Evolutionary conservation across 2,329 filamentous ascomycete species (phyloP).

Genomic region (Beauveria bassiana): DNA sequence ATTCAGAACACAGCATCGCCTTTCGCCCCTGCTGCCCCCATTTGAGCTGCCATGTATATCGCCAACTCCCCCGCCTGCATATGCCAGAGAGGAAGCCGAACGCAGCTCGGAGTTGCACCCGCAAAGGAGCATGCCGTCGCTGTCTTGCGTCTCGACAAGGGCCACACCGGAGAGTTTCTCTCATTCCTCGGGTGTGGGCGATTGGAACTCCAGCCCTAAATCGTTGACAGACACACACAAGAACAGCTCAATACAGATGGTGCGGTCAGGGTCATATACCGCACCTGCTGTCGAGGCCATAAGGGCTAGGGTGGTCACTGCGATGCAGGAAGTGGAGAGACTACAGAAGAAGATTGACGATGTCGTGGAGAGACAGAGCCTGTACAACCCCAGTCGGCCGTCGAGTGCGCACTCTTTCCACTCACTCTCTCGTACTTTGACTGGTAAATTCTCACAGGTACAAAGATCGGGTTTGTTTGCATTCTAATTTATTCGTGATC

Average conservation of each 20-base stretch:
- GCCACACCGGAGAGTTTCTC: constrained; percentile 19
- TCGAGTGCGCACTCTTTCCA: constrained; percentile 42
- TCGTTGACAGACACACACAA: not conserved
- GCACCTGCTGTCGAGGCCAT: constrained; percentile 42
- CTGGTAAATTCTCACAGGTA: constrained; percentile 20
- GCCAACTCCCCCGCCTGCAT: constrained; percentile 31
- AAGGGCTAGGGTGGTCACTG: constrained; percentile 47
- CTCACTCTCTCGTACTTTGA: constrained; percentile 27
- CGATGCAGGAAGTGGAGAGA: constrained; percentile 51
- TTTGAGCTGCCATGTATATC: constrained; percentile 35
- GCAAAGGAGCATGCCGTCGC: constrained; percentile 12
- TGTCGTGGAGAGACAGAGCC: constrained; percentile 51
- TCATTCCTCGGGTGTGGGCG: not conserved
- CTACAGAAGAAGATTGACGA: constrained; percentile 53
- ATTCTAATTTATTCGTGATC: not conserved
- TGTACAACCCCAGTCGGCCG: constrained; percentile 46
- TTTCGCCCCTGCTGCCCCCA: constrained; percentile 50
- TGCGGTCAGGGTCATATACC: constrained; percentile 34
- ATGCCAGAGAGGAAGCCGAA: constrained; percentile 24
- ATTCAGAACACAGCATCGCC: constrained; percentile 30
- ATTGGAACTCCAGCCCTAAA: not conserved
- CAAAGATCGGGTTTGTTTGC: not conserved
- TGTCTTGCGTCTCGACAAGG: constrained; percentile 46
- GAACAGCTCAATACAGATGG: constrained; percentile 29
- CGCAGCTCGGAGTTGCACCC: constrained; percentile 19